Conservation (phyloP, 2,329 filamentous ascomycete species). For the Mycocentrospora acerina region DNA sequence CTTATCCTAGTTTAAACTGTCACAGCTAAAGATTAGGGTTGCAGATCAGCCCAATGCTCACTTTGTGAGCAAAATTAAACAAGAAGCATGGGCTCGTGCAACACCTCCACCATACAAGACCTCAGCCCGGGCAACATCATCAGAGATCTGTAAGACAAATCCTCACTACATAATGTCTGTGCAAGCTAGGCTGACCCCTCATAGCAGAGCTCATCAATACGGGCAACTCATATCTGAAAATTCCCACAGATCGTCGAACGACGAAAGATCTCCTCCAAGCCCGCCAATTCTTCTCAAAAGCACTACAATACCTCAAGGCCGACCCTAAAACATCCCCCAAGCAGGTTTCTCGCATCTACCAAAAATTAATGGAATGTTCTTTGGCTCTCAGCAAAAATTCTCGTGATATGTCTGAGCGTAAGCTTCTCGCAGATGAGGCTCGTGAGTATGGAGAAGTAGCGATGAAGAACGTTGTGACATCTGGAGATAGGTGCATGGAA, state of each 20-base stretch:
- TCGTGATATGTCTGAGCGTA: background rate
- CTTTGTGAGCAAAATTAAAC: too few relatives aligned
- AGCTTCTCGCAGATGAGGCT: slow-evolving; percentile 10
- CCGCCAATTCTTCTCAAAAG: slow-evolving; percentile 14
- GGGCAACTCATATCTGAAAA: slow-evolving; percentile 3
- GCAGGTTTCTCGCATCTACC: slow-evolving; percentile 15
- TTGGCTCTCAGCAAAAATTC: slow-evolving; percentile 9
- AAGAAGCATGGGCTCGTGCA: too few relatives aligned
- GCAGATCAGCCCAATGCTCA: too few relatives aligned
- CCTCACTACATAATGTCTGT: too few relatives aligned
- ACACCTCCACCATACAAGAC: too few relatives aligned
- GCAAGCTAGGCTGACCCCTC: too few relatives aligned
- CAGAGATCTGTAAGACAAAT: too few relatives aligned
- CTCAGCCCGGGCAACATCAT: too few relatives aligned
- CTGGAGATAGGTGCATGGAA: slow-evolving; percentile 11
- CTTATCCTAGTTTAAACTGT: too few relatives aligned
- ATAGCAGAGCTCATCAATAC: background rate
- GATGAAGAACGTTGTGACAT: slow-evolving; percentile 6
- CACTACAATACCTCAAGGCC: slow-evolving; percentile 11
- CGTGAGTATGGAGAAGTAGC: slow-evolving; percentile 9
- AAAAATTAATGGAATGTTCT: slow-evolving; percentile 15
- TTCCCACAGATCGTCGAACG: background rate
- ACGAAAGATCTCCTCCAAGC: background rate
- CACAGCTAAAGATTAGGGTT: too few relatives aligned
- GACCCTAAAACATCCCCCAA: slow-evolving; percentile 11